These are phyloP conservation scores for Meredithiella fracta DNA, from an alignment of 2,329 filamentous ascomycete genomes.

Conservation along the genomic window DNA sequence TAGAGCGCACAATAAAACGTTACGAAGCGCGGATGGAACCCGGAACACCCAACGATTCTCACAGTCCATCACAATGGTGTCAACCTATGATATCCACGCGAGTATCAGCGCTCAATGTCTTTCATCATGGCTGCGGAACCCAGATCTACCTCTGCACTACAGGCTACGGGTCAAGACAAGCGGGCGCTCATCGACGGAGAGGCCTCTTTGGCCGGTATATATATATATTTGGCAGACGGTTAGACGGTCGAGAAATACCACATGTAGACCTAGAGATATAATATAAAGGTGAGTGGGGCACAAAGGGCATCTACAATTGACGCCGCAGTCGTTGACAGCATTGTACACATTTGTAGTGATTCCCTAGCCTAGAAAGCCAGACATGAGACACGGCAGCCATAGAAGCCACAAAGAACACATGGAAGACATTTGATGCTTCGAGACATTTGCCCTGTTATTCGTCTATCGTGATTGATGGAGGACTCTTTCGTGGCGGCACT, in stretches of 20 bases:
- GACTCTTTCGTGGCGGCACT: too few species aligned
- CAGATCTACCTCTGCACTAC: not conserved
- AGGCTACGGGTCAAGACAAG: not conserved
- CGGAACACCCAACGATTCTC: not conserved
- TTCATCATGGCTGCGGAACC: not conserved
- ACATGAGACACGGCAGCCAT: not conserved
- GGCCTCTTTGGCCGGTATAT: too few species aligned
- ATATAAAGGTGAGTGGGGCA: not conserved
- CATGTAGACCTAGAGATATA: not conserved
- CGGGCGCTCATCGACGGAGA: not conserved
- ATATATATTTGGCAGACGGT: not conserved
- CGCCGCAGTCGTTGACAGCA: not conserved
- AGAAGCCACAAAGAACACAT: not conserved
- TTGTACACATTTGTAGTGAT: not conserved
- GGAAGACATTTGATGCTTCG: not conserved
- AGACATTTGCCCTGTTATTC: not conserved
- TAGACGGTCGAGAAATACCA: not conserved
- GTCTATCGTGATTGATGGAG: too few species aligned
- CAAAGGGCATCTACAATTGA: not conserved
- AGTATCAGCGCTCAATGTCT: not conserved
- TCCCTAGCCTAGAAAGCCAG: not conserved
- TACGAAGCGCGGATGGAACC: not conserved
- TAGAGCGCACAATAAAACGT: slow-evolving; percentile 1
- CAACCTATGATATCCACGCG: not conserved
- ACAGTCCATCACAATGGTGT: not conserved